phyloP scores from a whole-genome alignment of 768 basidiomycete species.

The Leucosporidium scottii region DNA sequence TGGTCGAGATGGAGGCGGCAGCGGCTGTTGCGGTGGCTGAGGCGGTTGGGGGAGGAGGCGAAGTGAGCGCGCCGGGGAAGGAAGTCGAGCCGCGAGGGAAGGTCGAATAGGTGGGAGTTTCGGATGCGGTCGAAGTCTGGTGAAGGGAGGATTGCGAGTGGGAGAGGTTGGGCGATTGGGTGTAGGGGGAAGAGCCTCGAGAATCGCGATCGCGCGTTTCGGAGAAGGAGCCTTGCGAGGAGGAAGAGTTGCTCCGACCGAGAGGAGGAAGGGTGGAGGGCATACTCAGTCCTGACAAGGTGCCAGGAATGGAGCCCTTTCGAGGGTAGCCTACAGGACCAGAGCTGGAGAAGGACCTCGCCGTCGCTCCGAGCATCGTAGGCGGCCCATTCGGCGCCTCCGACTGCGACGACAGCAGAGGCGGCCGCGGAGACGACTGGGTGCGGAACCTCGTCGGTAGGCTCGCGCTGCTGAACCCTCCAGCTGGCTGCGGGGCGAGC shows the following conservation, averaged over 20 bases:
- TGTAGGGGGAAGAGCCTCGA: neutral
- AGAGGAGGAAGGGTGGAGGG: neutral
- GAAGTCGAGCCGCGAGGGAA: neutral
- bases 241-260: slow-evolving; percentile 17
- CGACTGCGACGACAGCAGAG: slow-evolving; percentile 12
- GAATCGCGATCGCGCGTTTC: neutral
- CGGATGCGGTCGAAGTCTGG: neutral
- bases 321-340: neutral
- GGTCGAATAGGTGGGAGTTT: neutral
- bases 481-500: neutral
- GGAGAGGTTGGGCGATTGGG: neutral
- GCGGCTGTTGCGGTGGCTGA: neutral
- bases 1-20: slow-evolving; percentile 36
- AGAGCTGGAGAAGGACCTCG: neutral
- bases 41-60: neutral
- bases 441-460: slow-evolving; percentile 29
- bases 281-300: too few relatives aligned
- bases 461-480: neutral
- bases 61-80: neutral
- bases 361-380: neutral
- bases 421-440: slow-evolving; percentile 26
- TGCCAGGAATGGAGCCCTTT: too few relatives aligned
- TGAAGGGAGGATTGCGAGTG: too few relatives aligned
- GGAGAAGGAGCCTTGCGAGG: slow-evolving; percentile 9
- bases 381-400: neutral